Base-by-base conservation (phyloP, 1,284 basidiomycete genomes). In the Hypsizygus ulmarius region DNA sequence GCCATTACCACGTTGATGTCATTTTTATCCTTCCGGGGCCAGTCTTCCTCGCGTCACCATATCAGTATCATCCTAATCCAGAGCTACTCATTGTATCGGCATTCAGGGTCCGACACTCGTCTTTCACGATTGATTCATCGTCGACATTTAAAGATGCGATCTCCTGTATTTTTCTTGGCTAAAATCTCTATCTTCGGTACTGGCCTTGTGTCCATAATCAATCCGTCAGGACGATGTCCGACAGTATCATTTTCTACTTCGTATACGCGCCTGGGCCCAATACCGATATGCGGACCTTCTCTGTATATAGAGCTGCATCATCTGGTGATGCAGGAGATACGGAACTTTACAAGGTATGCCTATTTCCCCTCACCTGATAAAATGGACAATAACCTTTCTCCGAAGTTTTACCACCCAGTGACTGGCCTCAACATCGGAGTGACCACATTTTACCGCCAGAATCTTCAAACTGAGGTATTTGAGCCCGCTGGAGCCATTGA, bases 401-500 rank as follows among this genome's bases (percentile, higher is more conserved):
- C 10, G n/a, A 49, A 82, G 79, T 80, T 81, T 57, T 67, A 70
- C 52, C 78, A 80, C 55, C 78, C 79, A 0, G 60, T 71, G 15
- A 74, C 74, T 2, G 77, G 77, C 27, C 58, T 69, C 19, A 59
- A 54, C 11, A 68, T 62, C 10, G 75, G 75, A 2, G 67, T 68
- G 3, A 81, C 79, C 1, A 73, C 70, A 3, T 77, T 77, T 45
- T 69, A 73, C 47, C 72, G 78, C 45, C 73, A 69, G 59, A 80
- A 81, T 55, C 30, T 68, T 5, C 61, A 57, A 5, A 77, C 72
- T 0, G 48, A 59, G 12, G 59, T 69, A 12, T 79, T 75, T 57
- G 79, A 81, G 57, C 69, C 70, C 9, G 78, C 77, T 1, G 78
- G 79, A 0, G 65, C 74, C 34, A 72, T 81, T 40, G 74, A 75